Evolutionary conservation across 176 grass and related monocot species (phyloP).

Genomic region (Triticum timopheevii): DNA sequence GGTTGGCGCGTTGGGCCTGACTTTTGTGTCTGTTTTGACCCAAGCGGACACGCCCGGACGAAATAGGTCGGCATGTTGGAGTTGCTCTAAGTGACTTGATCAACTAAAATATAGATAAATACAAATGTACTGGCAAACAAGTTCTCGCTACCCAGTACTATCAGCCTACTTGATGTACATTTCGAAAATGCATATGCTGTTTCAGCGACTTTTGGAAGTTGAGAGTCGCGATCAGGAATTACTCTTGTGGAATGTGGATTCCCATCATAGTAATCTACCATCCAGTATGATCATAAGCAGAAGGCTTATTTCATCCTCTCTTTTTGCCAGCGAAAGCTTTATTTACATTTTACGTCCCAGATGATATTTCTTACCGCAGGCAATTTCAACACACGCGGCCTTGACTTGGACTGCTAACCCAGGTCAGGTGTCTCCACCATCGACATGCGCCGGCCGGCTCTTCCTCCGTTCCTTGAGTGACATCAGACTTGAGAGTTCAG

Average conservation of each 20-base stretch:
- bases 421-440: background rate
- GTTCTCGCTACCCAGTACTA: background rate
- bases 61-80: no score
- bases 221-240: background rate
- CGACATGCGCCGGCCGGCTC: background rate
- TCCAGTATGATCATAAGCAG: background rate
- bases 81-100: background rate
- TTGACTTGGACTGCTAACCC: background rate
- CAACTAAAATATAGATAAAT: background rate
- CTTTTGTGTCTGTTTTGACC: no score
- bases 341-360: background rate
- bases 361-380: background rate
- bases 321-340: background rate
- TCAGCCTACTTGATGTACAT: background rate
- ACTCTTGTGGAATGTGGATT: background rate
- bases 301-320: background rate
- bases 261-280: background rate
- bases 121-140: background rate
- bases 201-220: background rate
- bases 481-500: background rate
- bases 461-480: constrained; percentile 19
- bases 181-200: background rate
- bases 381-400: background rate
- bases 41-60: no score
- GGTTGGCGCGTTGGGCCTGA: no score